These are phyloP conservation scores for Hebeloma cylindrosporum DNA, from an alignment of 768 basidiomycete genomes.

Conservation along the genomic window DNA sequence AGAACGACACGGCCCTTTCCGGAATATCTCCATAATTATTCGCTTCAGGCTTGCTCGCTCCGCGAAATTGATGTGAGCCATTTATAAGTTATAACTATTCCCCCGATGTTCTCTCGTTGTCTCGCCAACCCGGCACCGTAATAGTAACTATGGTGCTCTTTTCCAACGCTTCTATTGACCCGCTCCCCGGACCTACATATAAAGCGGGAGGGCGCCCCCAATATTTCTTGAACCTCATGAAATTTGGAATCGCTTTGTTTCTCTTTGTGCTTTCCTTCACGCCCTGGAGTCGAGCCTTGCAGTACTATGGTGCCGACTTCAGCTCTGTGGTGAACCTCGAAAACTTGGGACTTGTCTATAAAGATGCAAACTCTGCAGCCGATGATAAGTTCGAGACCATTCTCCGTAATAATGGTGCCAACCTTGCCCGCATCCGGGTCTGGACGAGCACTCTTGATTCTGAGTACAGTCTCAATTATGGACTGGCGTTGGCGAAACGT, in stretches of 20 bases:
- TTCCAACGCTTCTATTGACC: too few species aligned
- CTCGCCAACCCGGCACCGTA: too few species aligned
- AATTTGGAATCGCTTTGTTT: constrained; percentile 20
- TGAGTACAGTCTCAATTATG: constrained; percentile 52
- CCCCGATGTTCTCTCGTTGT: too few species aligned
- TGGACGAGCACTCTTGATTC: constrained; percentile 60
- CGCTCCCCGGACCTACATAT: too few species aligned
- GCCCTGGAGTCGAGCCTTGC: constrained; percentile 34
- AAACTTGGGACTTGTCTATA: constrained; percentile 44
- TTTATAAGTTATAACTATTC: too few species aligned
- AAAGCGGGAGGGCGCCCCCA: too few species aligned
- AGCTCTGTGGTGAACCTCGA: constrained; percentile 55
- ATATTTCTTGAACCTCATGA: constrained; percentile 22
- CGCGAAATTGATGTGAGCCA: too few species aligned
- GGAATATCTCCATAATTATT: too few species aligned
- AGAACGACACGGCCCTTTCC: too few species aligned
- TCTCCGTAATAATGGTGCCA: constrained; percentile 51
- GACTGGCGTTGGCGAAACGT: constrained; percentile 52
- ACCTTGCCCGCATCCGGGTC: constrained; percentile 57
- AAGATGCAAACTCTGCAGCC: constrained; percentile 36
- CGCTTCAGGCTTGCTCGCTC: too few species aligned
- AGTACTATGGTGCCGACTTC: constrained; percentile 56
- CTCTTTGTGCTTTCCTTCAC: constrained; percentile 21
- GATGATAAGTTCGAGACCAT: constrained; percentile 50
- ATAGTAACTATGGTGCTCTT: too few species aligned